Evolutionary conservation across 305 asterid species (phyloP).

Genomic region (Fraxinus greggii): DNA sequence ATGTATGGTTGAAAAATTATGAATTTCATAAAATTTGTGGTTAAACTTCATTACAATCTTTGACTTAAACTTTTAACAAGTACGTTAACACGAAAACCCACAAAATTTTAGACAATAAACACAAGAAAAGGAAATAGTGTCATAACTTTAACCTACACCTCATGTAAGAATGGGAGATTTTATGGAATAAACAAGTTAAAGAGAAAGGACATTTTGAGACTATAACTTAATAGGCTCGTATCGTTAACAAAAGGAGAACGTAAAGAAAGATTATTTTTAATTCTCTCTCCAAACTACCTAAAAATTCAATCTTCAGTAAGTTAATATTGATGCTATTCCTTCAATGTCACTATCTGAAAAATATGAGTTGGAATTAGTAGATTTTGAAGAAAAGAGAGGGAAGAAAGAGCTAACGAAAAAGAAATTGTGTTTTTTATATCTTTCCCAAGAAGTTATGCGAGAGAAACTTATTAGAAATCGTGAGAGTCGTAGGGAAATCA

Average conservation of each 20-base stretch:
- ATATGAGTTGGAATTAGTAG: neutral
- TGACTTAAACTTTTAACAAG: neutral
- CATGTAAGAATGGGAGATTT: neutral
- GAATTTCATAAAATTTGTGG: neutral
- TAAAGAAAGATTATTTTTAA: neutral
- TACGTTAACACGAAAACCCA: neutral
- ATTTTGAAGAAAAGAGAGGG: neutral
- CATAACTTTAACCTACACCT: neutral
- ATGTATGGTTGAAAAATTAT: too few relatives aligned
- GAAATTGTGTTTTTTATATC: neutral
- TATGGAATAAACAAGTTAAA: neutral
- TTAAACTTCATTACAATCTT: too few relatives aligned
- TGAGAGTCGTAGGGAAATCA: neutral
- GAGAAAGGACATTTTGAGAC: neutral
- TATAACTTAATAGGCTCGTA: neutral
- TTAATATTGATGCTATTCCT: neutral
- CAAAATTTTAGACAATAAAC: neutral
- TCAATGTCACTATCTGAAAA: neutral
- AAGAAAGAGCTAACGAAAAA: neutral
- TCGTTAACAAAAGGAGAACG: neutral
- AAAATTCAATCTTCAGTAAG: neutral
- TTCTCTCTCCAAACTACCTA: neutral
- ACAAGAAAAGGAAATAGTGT: neutral
- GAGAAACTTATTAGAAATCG: neutral
- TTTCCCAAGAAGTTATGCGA: neutral